Evolutionary conservation across 495 filamentous ascomycete species (phyloP), one percentile per base, ranked within the genome.

Genomic region (Extremus antarcticus): DNA sequence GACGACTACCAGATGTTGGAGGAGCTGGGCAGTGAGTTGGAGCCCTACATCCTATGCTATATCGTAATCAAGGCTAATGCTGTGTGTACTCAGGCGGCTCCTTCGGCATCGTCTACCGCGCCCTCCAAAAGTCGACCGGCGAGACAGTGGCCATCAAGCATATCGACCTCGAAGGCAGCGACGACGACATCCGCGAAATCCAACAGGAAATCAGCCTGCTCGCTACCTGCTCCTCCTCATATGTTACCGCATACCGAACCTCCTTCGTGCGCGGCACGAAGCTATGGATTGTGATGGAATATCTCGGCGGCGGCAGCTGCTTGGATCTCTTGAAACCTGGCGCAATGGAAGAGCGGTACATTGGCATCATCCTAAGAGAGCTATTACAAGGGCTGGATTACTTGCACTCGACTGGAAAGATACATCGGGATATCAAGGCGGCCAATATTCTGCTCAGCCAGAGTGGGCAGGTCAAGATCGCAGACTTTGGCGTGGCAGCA

Each of bases 171-270:
- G 92, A 99, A 69, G 92, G 88, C 68, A 92, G 90, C 64, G 92
- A 96, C 70, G 92, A 99, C 64, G 92, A 99, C 68, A 92, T 99
- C 47, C 88, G 94, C 68, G 92, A 99, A 70, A 97, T 99, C 64
- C 95, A 97, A 63, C 88, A 95, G 63, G 92, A 99, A 68, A 97
- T 99, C 60, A 84, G 88, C 29, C 95, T 99, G 59, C 75, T 99
- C 47, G 94, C 91, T 13, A 92, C 91, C 70, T 82, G 96, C 49
- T 85, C 89, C 65, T 95, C 90, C 23, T 87, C 87, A 9, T 91
- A 91, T 65, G 92, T 99, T 54, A 99, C 92, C 15, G 87, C 92
- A 67, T 99, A 99, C 71, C 85, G 92, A 71, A 90, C 91, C 32
- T 96, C 90, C 35, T 99, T 88, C 67, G 80, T 95, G 55, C 92